Evolutionary conservation across 257 asterid genomes (phyloP).

Genomic region (Marsdenia floribunda): DNA sequence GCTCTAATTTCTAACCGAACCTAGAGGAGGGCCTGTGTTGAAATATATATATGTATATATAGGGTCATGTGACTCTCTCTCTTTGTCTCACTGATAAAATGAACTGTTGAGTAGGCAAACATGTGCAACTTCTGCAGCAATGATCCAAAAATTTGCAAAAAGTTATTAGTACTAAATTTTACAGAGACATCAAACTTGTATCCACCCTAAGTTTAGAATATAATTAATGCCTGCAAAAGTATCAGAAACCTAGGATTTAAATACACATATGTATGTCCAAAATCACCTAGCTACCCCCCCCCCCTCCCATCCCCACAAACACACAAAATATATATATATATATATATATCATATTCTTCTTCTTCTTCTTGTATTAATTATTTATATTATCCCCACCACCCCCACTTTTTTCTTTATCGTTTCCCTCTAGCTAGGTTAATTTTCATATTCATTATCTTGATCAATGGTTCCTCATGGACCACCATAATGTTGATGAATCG

Average conservation of each 20-base stretch:
- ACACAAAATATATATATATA: too few relatives aligned
- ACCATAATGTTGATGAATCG: neutral
- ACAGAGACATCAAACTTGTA: neutral
- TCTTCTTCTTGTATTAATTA: too few relatives aligned
- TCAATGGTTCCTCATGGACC: neutral
- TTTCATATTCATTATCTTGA: neutral
- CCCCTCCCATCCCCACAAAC: too few relatives aligned
- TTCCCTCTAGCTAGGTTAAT: neutral
- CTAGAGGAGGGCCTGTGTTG: neutral
- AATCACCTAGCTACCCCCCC: too few relatives aligned
- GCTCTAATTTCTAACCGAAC: neutral
- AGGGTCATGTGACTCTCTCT: slow-evolving; percentile 15
- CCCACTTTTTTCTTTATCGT: too few relatives aligned
- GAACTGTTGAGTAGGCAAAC: slow-evolving; percentile 4
- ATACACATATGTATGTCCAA: neutral
- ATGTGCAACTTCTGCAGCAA: slow-evolving; percentile 15
- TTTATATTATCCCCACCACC: too few relatives aligned
- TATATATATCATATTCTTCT: too few relatives aligned
- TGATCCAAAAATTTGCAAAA: slow-evolving; percentile 7
- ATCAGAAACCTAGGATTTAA: neutral
- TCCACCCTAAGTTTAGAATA: neutral
- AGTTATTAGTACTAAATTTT: neutral
- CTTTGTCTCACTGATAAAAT: neutral
- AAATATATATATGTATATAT: neutral
- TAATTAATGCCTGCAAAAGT: neutral